A percentile compares a stretch with the other conserved stretches of the same genome.
Conservation (phyloP, 306 rosid genomes). For the Citrullus mucosospermus region DNA sequence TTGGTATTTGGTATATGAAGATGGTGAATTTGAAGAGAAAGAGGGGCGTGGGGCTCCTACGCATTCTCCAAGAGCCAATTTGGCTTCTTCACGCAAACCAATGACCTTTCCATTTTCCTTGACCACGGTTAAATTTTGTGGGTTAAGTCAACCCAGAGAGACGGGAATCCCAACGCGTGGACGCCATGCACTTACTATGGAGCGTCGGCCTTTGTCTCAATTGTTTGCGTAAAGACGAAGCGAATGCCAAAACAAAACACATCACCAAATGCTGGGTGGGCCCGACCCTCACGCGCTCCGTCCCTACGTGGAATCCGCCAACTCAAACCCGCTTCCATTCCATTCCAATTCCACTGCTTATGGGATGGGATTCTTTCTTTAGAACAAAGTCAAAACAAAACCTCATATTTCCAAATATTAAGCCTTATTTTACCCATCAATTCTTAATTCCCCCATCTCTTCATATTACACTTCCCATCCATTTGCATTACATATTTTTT, state of each 20-base stretch:
- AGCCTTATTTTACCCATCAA: too few species aligned
- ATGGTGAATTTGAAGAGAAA: neutral
- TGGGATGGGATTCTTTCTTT: too few species aligned
- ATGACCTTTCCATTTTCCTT: neutral
- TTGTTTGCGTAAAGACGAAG: neutral
- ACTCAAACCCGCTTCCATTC: neutral
- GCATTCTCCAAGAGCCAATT: constrained; percentile 16
- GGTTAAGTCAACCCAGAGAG: neutral
- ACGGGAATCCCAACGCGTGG: neutral
- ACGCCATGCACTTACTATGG: neutral
- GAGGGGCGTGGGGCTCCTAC: neutral
- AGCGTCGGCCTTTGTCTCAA: neutral
- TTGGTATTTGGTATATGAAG: too few species aligned
- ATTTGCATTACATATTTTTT: too few species aligned
- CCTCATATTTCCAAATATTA: too few species aligned
- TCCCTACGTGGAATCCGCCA: neutral
- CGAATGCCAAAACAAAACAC: neutral
- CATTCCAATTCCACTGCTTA: too few species aligned
- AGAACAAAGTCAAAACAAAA: too few species aligned
- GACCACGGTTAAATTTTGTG: neutral
- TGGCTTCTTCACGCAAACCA: neutral
- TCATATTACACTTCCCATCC: too few species aligned
- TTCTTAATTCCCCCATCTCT: too few species aligned
- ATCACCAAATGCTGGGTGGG: neutral
- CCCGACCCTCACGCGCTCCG: neutral